Conservation (phyloP, 805 yeast genomes). For the Candida quercuum region DNA sequence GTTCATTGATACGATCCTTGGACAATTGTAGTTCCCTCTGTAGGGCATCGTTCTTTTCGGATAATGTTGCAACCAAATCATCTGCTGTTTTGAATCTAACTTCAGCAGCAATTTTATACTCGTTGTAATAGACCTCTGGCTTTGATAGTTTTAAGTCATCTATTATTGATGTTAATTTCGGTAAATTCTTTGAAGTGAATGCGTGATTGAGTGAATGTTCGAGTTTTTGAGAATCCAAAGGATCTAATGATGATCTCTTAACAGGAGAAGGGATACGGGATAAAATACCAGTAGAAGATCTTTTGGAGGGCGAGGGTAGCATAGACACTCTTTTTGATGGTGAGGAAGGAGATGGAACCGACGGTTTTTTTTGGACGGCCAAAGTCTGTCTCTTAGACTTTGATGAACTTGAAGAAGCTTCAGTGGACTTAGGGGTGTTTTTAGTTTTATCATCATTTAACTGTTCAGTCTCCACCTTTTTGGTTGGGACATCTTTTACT, state of each 20-base stretch:
- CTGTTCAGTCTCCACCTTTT: too few species aligned
- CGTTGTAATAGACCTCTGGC: slow-evolving; percentile 18
- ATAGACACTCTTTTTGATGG: slow-evolving; percentile 5
- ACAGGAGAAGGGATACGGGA: slow-evolving; percentile 20
- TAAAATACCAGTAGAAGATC: neutral
- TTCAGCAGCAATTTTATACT: slow-evolving; percentile 16
- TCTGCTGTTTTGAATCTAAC: slow-evolving; percentile 19
- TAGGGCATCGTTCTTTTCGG: slow-evolving; percentile 12
- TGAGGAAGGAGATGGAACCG: slow-evolving; percentile 2
- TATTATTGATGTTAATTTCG: slow-evolving; percentile 16
- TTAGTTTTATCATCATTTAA: too few species aligned
- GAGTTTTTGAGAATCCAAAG: slow-evolving; percentile 5
- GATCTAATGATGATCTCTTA: slow-evolving; percentile 7
- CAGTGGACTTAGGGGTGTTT: too few species aligned
- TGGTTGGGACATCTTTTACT: too few species aligned
- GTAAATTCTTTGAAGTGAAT: slow-evolving; percentile 14
- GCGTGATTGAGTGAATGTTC: slow-evolving; percentile 13
- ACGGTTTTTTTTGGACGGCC: too few species aligned
- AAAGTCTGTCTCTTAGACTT: too few species aligned
- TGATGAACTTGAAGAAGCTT: too few species aligned
- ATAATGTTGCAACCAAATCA: slow-evolving; percentile 18
- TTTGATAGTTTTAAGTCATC: slow-evolving; percentile 21
- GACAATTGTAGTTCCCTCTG: slow-evolving; percentile 10
- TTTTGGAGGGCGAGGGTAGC: slow-evolving; percentile 6
- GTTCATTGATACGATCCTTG: slow-evolving; percentile 4